Conservation (phyloP, 2,329 filamentous ascomycete genomes). For the Aspergillaceae sp. region DNA sequence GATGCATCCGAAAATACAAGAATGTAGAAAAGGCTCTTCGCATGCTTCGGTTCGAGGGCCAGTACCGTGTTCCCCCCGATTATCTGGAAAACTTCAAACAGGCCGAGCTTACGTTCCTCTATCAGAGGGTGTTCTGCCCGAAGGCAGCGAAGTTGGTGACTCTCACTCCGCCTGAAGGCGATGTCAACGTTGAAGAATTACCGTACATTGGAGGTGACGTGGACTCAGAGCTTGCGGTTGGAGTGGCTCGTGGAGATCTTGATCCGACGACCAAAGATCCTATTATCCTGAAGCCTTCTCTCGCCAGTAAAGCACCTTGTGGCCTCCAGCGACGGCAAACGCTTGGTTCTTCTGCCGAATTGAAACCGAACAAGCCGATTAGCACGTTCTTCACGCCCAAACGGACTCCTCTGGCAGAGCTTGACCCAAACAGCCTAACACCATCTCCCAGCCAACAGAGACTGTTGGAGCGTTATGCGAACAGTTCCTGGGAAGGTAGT, state of each 20-base stretch:
- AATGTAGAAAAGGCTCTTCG: conserved; percentile 72
- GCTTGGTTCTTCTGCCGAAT: conserved; percentile 38
- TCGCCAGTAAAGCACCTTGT: conserved; percentile 24
- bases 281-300: conserved; percentile 35
- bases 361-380: conserved; percentile 55
- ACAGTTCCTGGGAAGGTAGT: conserved; percentile 47
- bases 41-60: conserved; percentile 81
- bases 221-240: conserved; percentile 58
- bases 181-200: conserved; percentile 60
- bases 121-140: conserved; percentile 92
- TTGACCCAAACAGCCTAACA: conserved; percentile 60
- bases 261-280: conserved; percentile 80
- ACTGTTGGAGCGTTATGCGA: conserved; percentile 47
- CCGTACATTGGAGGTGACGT: conserved; percentile 72
- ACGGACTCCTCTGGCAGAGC: conserved; percentile 55
- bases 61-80: conserved; percentile 67
- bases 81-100: conserved; percentile 76
- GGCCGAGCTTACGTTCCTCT: conserved; percentile 84
- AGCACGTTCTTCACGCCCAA: conserved; percentile 57
- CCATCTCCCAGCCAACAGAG: conserved; percentile 57
- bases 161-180: conserved; percentile 57
- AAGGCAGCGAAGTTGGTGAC: conserved; percentile 61
- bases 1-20: conserved; percentile 82
- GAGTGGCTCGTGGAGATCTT: conserved; percentile 71
- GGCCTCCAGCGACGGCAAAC: conserved; percentile 33